phyloP scores from a whole-genome alignment of 2,329 filamentous ascomycete genomes.

The Colletotrichum lindemuthianum region DNA sequence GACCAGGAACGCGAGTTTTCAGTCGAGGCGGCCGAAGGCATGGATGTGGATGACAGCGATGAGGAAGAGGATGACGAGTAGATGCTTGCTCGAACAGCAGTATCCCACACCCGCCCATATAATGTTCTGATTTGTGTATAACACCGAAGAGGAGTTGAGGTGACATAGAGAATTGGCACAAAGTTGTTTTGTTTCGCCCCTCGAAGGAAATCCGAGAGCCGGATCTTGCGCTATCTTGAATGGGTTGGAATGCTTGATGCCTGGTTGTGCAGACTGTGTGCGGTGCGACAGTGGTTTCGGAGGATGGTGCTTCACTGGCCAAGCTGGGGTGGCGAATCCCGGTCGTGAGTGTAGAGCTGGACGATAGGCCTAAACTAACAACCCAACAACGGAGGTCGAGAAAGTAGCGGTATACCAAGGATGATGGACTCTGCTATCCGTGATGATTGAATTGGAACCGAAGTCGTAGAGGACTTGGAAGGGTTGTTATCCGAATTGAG shows the following conservation, averaged over 20 bases:
- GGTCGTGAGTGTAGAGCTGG: slow-evolving; percentile 5
- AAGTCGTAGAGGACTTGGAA: too few species aligned
- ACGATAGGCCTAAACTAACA: neutral
- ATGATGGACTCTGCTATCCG: neutral
- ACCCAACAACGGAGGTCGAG: too few species aligned
- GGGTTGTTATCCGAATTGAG: too few species aligned
- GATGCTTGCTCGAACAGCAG: neutral
- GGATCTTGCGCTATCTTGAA: slow-evolving; percentile 39
- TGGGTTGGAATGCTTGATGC: slow-evolving; percentile 43
- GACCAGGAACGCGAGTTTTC: slow-evolving; percentile 94
- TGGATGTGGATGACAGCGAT: slow-evolving; percentile 93
- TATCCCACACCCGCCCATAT: too few species aligned
- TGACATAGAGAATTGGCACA: slow-evolving; percentile 32
- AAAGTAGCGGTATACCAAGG: too few species aligned
- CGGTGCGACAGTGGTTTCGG: slow-evolving; percentile 42
- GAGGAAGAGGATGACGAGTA: slow-evolving; percentile 75
- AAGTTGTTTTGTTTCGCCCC: slow-evolving; percentile 10
- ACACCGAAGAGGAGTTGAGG: slow-evolving; percentile 30
- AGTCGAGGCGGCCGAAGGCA: slow-evolving; percentile 87
- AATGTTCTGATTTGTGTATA: slow-evolving; percentile 28
- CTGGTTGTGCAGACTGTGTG: slow-evolving; percentile 44
- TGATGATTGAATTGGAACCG: too few species aligned
- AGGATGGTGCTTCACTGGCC: slow-evolving; percentile 33
- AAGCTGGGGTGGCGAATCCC: slow-evolving; percentile 15
- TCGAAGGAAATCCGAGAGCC: neutral